phyloP scores from a whole-genome alignment of 257 asterid genomes.

The Cinchona pubescens region DNA sequence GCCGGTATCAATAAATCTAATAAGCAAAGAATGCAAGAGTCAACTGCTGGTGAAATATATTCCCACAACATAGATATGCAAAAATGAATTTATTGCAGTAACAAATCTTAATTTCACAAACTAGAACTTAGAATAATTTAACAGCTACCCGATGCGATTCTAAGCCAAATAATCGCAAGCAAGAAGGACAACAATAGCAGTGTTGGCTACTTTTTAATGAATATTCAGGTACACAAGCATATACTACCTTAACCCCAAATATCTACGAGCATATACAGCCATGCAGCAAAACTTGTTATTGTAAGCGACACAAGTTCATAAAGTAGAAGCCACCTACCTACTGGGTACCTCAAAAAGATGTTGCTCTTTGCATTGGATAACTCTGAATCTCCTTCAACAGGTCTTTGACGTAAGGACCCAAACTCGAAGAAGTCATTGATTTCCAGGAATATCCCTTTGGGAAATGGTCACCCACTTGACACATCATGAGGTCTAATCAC shows the following conservation, averaged over 20 bases:
- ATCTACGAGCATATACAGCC: not conserved
- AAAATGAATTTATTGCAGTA: not conserved
- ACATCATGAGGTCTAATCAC: conserved; percentile 98
- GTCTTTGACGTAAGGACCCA: conserved; percentile 61
- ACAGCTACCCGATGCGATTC: not conserved
- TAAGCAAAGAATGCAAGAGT: not conserved
- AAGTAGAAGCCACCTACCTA: conserved; percentile 37
- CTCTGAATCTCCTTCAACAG: conserved; percentile 78
- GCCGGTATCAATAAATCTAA: not conserved
- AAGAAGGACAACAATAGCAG: not conserved
- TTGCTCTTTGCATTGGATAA: conserved; percentile 70
- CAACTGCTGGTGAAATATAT: not conserved
- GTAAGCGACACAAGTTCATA: not conserved
- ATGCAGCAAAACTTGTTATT: not conserved
- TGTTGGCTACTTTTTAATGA: not conserved
- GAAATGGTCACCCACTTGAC: conserved; percentile 76
- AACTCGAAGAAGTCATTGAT: conserved; percentile 75
- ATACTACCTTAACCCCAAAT: not conserved
- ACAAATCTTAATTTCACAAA: not conserved
- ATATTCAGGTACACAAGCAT: not conserved
- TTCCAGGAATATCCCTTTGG: conserved; percentile 92
- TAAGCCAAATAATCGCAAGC: not conserved
- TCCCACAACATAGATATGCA: not conserved
- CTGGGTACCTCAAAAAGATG: conserved; percentile 72
- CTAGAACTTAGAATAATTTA: not conserved